phyloP scores from a whole-genome alignment of 1,139 yeast species.

The Suhomyces kunorum region DNA sequence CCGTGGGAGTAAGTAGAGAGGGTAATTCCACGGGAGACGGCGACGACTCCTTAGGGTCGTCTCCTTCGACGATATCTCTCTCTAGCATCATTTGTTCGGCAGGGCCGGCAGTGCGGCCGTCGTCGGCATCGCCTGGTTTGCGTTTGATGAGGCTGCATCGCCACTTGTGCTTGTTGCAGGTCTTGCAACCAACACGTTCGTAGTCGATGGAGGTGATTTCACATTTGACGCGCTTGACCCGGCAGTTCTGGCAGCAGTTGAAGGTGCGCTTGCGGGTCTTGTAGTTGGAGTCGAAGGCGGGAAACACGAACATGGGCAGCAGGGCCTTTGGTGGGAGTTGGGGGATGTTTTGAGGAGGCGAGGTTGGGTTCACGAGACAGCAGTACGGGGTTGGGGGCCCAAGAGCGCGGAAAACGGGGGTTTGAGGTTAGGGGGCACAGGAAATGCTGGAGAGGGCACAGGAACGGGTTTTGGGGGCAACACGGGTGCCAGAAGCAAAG shows the following conservation, averaged over 20 bases:
- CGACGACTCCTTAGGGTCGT: not conserved
- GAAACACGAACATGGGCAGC: slow-evolving; percentile 50
- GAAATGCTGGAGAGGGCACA: too few species aligned
- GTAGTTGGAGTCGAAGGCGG: slow-evolving; percentile 58
- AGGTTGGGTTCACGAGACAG: too few species aligned
- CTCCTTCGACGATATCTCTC: not conserved
- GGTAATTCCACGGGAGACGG: slow-evolving; percentile 3
- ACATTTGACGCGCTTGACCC: slow-evolving; percentile 44
- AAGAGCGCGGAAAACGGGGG: too few species aligned
- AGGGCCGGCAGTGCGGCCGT: slow-evolving; percentile 6
- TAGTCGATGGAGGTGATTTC: slow-evolving; percentile 35
- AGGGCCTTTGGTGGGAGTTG: not conserved
- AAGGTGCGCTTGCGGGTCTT: slow-evolving; percentile 55
- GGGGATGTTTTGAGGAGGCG: not conserved
- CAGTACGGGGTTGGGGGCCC: not conserved
- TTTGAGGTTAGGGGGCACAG: too few species aligned
- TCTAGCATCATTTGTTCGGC: slow-evolving; percentile 1
- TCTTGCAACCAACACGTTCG: slow-evolving; percentile 40
- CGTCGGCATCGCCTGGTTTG: slow-evolving; percentile 1
- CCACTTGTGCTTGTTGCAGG: slow-evolving; percentile 26
- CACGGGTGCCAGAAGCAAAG: too few species aligned
- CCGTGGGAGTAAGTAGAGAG: not conserved
- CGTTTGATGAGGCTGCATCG: slow-evolving; percentile 17
- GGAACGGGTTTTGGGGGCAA: too few species aligned
- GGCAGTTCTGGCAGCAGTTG: slow-evolving; percentile 54